Evolutionary conservation across 768 basidiomycete species (phyloP), one percentile per base, ranked within the genome.

Genomic region (Filobasidium floriforme): DNA sequence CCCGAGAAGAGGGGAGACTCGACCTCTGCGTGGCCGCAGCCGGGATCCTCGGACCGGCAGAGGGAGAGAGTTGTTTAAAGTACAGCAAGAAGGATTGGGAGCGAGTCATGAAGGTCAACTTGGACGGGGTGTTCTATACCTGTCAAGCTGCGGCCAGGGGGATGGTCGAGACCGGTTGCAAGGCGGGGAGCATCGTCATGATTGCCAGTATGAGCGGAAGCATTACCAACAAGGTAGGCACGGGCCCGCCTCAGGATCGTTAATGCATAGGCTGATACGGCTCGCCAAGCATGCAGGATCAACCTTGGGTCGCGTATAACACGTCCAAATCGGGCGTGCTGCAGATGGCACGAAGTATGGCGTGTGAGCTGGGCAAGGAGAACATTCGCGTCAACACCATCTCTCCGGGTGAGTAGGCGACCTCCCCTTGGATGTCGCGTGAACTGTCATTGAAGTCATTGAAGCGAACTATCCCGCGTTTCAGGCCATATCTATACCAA

Each of bases 21-120:
- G 89, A 91, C 73, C 82, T 87, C 18, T 88, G 87, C 71, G 76
- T 90, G 66, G 89, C 89, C 3, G 88, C 89, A 19, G 89, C 89
- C 49, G 89, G 89, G 24, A 83, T 90, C 62, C 73, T 88, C 73
- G 84, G 66, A 1, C 60, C 64, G 2, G 41, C 65, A 11, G 65
- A 83, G 71, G 71, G 80, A 0, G 81, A 41, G 28, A 41, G 41
- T 6, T 67, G 63, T 22, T 75, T 89, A 76, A 83, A 85, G 54
- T 88, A 88, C 73, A 83, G 86, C 1, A 86, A 81, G 14, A 77
- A 84, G 66, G 82, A 87, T 69, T 89, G 89, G 73, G 80, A 82
- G 72, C 83, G 87, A 73, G 86, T 88, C 59, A 72, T 88, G 72
- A 84, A 84, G 57, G 81, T 88, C 59, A 89, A 89, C 73, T 82